These are phyloP conservation scores for Phialophora macrospora DNA, from an alignment of 2,329 filamentous ascomycete species.

Conservation along the genomic window DNA sequence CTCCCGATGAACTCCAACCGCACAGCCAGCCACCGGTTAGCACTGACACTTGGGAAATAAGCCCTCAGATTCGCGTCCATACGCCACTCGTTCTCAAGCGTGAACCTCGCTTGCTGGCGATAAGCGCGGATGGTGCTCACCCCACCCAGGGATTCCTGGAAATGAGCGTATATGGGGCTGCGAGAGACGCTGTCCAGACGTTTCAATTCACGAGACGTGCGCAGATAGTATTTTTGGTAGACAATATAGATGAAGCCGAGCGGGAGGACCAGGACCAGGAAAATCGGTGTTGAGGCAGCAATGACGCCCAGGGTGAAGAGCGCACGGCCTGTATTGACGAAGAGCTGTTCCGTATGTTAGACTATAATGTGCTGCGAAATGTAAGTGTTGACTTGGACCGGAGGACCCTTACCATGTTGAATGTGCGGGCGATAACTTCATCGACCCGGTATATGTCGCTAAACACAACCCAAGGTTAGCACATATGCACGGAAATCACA, in stretches of 20 bases:
- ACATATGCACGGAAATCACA: neutral
- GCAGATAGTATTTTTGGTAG: slow-evolving; percentile 95
- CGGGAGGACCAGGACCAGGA: slow-evolving; percentile 79
- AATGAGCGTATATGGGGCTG: slow-evolving; percentile 96
- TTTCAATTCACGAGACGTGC: slow-evolving; percentile 95
- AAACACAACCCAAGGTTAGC: neutral
- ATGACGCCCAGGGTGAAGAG: slow-evolving; percentile 87
- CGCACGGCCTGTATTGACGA: slow-evolving; percentile 74
- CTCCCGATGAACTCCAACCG: slow-evolving; percentile 95
- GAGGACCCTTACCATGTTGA: slow-evolving; percentile 76
- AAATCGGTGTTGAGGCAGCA: slow-evolving; percentile 77
- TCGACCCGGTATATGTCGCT: slow-evolving; percentile 71
- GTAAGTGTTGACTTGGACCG: neutral
- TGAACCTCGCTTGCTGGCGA: slow-evolving; percentile 83
- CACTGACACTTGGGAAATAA: slow-evolving; percentile 94
- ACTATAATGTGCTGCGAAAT: neutral
- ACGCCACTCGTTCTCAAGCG: slow-evolving; percentile 94
- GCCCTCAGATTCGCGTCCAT: slow-evolving; percentile 93
- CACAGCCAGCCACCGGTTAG: slow-evolving; percentile 91
- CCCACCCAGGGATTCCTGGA: slow-evolving; percentile 94
- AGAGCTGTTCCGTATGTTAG: slow-evolving; percentile 54
- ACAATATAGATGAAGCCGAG: slow-evolving; percentile 81
- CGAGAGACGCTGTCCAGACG: slow-evolving; percentile 91
- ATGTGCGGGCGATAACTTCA: slow-evolving; percentile 91
- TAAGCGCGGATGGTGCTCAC: slow-evolving; percentile 96